These are phyloP conservation scores for Bipolaris zeicola DNA, from an alignment of 2,329 filamentous ascomycete genomes.

Conservation along the genomic window DNA sequence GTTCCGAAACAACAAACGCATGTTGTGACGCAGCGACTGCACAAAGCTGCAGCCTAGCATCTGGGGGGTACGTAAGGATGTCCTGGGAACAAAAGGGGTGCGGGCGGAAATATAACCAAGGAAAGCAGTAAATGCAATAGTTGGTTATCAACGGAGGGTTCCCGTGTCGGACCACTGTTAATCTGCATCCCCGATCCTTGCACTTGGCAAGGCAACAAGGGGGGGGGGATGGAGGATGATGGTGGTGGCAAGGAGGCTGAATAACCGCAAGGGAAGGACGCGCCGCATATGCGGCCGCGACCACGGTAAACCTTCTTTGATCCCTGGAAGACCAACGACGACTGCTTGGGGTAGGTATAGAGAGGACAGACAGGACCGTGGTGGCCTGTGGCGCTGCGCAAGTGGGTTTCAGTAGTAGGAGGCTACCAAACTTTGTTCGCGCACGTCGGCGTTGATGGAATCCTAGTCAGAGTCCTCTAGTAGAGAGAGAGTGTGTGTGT, in stretches of 20 bases:
- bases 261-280: constrained; percentile 24
- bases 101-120: constrained; percentile 3
- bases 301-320: neutral
- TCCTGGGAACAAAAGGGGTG: constrained; percentile 7
- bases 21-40: constrained; percentile 12
- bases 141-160: constrained; percentile 14
- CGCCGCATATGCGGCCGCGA: constrained; percentile 28
- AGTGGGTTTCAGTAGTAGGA: neutral
- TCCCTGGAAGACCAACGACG: neutral
- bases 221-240: constrained; percentile 6
- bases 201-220: neutral
- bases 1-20: constrained; percentile 17
- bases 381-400: neutral
- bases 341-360: neutral
- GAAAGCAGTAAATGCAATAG: neutral
- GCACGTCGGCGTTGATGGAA: neutral
- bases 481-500: neutral
- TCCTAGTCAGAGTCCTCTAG: neutral
- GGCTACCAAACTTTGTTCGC: neutral
- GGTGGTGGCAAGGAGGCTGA: constrained; percentile 20
- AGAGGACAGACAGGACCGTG: neutral
- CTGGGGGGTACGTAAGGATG: constrained; percentile 9
- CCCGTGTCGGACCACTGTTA: constrained; percentile 12
- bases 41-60: constrained; percentile 20
- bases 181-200: constrained; percentile 12